Percentiles rank a stretch among this genome's conserved stretches.
Conservation (phyloP, 805 yeast species). For the Kuraishia capsulata region DNA sequence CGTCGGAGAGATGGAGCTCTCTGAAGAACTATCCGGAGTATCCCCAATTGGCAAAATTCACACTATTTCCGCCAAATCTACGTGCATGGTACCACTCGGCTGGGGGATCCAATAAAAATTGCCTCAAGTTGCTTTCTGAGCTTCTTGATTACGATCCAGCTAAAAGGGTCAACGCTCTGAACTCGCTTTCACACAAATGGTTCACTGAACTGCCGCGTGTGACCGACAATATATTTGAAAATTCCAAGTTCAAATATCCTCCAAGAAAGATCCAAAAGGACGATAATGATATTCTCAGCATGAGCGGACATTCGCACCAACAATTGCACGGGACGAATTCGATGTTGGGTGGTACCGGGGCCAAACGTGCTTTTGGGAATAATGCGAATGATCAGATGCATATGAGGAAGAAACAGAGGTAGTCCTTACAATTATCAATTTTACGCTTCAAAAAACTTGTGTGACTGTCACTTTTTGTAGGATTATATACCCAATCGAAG, state of each 20-base stretch:
- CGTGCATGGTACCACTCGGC: constrained; percentile 80
- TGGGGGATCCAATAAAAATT: constrained; percentile 60
- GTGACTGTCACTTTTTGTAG: no score
- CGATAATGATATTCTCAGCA: constrained; percentile 60
- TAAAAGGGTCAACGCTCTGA: constrained; percentile 66
- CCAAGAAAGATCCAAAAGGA: constrained; percentile 79
- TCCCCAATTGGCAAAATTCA: constrained; percentile 47
- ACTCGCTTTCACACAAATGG: constrained; percentile 69
- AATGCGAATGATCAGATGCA: constrained; percentile 1
- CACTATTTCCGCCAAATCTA: constrained; percentile 58
- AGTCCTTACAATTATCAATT: neutral
- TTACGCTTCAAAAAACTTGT: no score
- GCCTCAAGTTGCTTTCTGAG: constrained; percentile 54
- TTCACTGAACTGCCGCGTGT: constrained; percentile 67
- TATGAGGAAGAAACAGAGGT: constrained; percentile 2
- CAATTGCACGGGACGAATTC: neutral
- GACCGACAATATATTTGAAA: constrained; percentile 70
- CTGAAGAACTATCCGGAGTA: constrained; percentile 80
- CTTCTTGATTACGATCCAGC: constrained; percentile 80
- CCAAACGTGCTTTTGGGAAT: neutral
- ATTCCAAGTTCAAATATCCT: constrained; percentile 69
- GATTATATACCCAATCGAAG: no score
- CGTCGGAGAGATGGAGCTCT: constrained; percentile 68
- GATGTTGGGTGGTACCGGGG: neutral
- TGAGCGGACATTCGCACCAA: constrained; percentile 4